Evolutionary conservation across 2,329 filamentous ascomycete species (phyloP).

Genomic region (Diaporthe destruens): DNA sequence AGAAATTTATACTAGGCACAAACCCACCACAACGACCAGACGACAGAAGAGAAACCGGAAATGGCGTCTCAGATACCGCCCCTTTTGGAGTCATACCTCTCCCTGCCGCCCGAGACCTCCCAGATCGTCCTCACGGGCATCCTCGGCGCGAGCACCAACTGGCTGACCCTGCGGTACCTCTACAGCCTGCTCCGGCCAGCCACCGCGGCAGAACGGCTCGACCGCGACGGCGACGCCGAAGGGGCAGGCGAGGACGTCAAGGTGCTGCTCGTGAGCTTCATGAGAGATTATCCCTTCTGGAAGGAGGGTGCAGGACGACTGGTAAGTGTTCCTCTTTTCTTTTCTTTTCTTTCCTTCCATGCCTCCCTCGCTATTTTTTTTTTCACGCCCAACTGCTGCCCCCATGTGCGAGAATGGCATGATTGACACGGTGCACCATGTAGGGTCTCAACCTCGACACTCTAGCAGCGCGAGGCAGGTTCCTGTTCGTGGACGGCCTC

Average conservation of each 20-base stretch:
- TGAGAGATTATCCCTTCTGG: slow-evolving; percentile 86
- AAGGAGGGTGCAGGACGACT: slow-evolving; percentile 75
- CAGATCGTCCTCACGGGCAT: slow-evolving; percentile 78
- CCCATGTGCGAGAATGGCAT: background rate
- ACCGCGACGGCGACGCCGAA: slow-evolving; percentile 42
- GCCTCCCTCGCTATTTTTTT: background rate
- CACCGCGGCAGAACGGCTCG: background rate
- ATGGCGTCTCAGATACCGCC: slow-evolving; percentile 61
- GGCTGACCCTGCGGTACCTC: slow-evolving; percentile 72
- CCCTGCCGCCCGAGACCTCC: slow-evolving; percentile 67
- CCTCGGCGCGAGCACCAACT: slow-evolving; percentile 73
- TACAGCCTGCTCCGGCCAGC: slow-evolving; percentile 56
- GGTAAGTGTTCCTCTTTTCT: slow-evolving; percentile 58
- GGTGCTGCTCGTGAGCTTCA: slow-evolving; percentile 85
- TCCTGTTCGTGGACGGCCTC: slow-evolving; percentile 83
- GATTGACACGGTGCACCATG: slow-evolving; percentile 8
- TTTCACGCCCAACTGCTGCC: background rate
- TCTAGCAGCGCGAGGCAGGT: slow-evolving; percentile 67
- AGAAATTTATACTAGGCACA: slow-evolving; percentile 28
- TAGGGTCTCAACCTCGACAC: slow-evolving; percentile 79
- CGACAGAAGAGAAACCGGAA: background rate
- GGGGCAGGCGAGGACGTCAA: slow-evolving; percentile 54
- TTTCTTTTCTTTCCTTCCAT: background rate
- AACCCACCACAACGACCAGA: background rate
- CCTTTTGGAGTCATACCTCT: slow-evolving; percentile 74